Base-by-base conservation (phyloP, 441 rosid species). In the Theobroma grandiflorum region DNA sequence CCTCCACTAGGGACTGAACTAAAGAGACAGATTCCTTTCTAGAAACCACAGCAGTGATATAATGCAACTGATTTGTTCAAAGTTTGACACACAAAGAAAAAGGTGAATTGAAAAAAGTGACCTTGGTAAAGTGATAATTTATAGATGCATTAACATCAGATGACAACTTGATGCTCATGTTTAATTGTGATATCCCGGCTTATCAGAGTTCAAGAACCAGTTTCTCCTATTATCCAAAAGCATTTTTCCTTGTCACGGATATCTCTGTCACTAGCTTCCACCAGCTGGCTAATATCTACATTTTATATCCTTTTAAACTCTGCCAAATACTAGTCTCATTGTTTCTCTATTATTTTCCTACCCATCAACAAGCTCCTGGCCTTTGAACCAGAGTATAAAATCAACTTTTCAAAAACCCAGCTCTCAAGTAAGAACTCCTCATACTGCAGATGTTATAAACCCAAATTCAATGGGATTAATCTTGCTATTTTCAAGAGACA, bases 301-400 rank as follows among this genome's bases (percentile, higher is more conserved):
- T 61, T 50, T 71, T 26, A 52, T 64, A 78, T 75, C 72, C 62
- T 38, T 33, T 80, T 26, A 26, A 81, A 72, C 59, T 40, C 45
- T 64, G 9, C 61, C 66, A 42, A 50, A 18, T 4, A 75, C 50
- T 47, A 52, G 8, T 47, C 50, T 50, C 11, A 69, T 0, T 26
- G 31, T 26, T 26, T 26, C 31, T 0, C 2, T 72, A 71, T 66
- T 37, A 58, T 16, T 69, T 79, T 31, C 42, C 69, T 22, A 16
- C 18, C 37, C 77, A 69, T 69, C 64, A 26, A 38, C 52, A 76
- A 62, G 63, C 35, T 42, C 38, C 57, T 70, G 70, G 63, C 71
- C 38, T 26, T 31, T 40, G 26, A 57, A 26, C 40, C 49, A 35
- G 42, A 14, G 22, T 14, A 55, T 76, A 49, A 72, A 57, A 31